A percentile compares a stretch with the other conserved stretches of the same genome.
These are phyloP conservation scores for Haplographium delicatum DNA, from an alignment of 495 filamentous ascomycete species.

Conservation along the genomic window DNA sequence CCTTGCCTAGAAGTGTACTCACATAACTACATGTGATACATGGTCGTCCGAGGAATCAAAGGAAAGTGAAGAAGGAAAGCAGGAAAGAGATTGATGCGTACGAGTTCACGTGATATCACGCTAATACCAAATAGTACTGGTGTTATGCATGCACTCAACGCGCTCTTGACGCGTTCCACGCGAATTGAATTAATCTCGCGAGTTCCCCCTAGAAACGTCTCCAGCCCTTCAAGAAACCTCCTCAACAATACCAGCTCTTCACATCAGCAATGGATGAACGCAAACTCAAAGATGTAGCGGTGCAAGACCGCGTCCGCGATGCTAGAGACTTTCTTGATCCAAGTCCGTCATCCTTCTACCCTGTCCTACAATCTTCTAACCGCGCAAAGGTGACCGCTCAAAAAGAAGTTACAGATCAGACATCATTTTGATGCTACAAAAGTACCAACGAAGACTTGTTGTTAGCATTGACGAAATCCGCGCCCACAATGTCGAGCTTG, in stretches of 20 bases:
- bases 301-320: conserved; percentile 71
- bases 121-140: no score
- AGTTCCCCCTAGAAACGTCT: not conserved
- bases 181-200: conserved; percentile 1
- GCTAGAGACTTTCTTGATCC: conserved; percentile 85
- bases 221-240: not conserved
- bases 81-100: no score
- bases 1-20: no score
- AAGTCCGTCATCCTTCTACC: conserved; percentile 43
- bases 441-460: conserved; percentile 67
- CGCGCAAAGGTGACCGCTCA: conserved; percentile 36
- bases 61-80: no score
- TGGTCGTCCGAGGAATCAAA: no score
- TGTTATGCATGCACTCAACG: not conserved
- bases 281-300: conserved; percentile 75
- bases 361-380: conserved; percentile 5
- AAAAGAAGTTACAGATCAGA: conserved; percentile 77
- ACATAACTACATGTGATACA: no score
- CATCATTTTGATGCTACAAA: conserved; percentile 89
- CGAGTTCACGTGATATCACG: no score
- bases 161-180: not conserved
- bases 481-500: conserved; percentile 80
- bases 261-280: conserved; percentile 57
- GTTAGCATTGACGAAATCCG: conserved; percentile 95
- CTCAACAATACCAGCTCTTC: not conserved